Percentiles rank a stretch among this genome's conserved stretches.
Conservation (phyloP, 73 alveolate species). For the Paramecium octaurelia region DNA sequence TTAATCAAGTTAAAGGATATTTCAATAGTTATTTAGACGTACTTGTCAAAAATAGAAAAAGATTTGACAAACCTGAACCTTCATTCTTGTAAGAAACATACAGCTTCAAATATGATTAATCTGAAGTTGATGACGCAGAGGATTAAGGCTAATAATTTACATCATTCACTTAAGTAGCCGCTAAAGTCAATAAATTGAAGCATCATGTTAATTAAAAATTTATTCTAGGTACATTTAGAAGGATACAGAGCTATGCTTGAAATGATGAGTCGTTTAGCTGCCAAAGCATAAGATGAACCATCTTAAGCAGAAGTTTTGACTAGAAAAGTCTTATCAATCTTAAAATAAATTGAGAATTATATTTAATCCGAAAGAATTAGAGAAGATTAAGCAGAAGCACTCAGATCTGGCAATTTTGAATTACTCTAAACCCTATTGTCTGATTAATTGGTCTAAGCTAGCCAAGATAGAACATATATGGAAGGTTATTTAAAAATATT, state of each 20-base stretch:
- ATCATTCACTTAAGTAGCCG: constrained; percentile 17
- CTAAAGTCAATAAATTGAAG: constrained; percentile 34
- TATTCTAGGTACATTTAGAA: constrained; percentile 24
- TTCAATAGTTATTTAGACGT: constrained; percentile 7
- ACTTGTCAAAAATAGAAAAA: constrained; percentile 32
- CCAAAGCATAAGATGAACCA: constrained; percentile 36
- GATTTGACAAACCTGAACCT: constrained; percentile 51
- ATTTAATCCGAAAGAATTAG: constrained; percentile 45
- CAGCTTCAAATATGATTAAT: background rate
- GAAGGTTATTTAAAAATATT: background rate
- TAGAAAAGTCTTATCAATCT: constrained; percentile 2
- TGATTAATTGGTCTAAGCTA: constrained; percentile 37
- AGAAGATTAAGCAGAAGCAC: constrained; percentile 37
- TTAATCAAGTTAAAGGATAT: constrained; percentile 44
- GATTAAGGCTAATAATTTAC: background rate
- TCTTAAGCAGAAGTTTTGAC: constrained; percentile 20
- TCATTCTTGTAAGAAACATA: background rate
- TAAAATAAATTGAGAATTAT: constrained; percentile 17
- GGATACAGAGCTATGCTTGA: constrained; percentile 27
- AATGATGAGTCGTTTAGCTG: constrained; percentile 24
- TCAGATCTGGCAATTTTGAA: background rate
- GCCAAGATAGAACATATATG: constrained; percentile 20
- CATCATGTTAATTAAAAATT: background rate
- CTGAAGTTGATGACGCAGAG: background rate
- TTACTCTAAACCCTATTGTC: background rate